Evolutionary conservation across 768 basidiomycete species (phyloP).

Genomic region (Clitopilus hobsonii): DNA sequence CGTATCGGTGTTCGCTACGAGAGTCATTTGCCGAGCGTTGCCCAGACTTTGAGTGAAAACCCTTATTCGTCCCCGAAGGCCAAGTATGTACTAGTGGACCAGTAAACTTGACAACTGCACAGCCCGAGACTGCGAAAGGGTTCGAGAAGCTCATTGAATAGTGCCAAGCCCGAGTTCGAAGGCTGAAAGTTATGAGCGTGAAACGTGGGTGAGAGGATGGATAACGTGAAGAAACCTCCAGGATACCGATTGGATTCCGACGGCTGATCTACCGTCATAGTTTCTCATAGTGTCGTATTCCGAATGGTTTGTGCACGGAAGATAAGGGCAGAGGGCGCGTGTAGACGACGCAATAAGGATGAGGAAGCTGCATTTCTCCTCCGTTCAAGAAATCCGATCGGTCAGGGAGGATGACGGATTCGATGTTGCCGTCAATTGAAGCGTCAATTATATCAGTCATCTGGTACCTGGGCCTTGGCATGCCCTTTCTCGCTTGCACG

Average conservation of each 20-base stretch:
- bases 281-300: neutral
- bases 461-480: neutral
- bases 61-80: neutral
- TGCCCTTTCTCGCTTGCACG: neutral
- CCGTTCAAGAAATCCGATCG: neutral
- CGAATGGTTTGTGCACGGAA: neutral
- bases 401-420: neutral
- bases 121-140: neutral
- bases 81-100: neutral
- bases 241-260: neutral
- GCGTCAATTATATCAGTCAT: neutral
- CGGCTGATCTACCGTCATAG: no score
- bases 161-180: neutral
- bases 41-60: neutral
- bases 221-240: neutral
- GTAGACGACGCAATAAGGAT: neutral
- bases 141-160: neutral
- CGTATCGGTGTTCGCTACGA: neutral
- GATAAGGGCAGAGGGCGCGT: neutral
- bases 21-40: neutral
- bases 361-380: neutral
- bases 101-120: neutral
- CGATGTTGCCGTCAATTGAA: neutral
- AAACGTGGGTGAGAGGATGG: neutral
- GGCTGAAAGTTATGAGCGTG: neutral